A percentile compares a stretch with the other conserved stretches of the same genome.
These are phyloP conservation scores for Fraxinus excelsior DNA, from an alignment of 257 asterid genomes.

Conservation along the genomic window DNA sequence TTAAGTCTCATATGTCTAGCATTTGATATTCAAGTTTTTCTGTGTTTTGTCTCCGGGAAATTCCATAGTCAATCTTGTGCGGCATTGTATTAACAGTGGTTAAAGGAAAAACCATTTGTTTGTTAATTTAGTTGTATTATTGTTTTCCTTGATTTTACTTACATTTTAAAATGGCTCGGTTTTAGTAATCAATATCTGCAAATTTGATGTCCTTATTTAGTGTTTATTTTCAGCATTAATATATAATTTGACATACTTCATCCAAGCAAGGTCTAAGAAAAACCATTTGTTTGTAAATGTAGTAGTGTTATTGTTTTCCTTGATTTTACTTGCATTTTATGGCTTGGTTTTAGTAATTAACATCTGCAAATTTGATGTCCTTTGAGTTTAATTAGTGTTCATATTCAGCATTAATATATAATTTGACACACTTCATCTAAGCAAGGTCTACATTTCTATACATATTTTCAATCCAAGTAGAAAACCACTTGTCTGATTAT, in stretches of 20 bases:
- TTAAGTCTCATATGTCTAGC: neutral
- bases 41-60: neutral
- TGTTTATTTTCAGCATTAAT: neutral
- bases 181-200: slow-evolving; percentile 4
- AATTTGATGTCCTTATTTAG: slow-evolving; percentile 2
- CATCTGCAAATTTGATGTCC: slow-evolving; percentile 1
- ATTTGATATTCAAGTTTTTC: neutral
- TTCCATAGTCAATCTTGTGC: neutral
- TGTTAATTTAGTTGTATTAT: neutral
- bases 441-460: neutral
- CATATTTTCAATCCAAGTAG: neutral
- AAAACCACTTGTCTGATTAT: neutral
- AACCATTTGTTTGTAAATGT: neutral
- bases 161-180: neutral
- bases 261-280: neutral
- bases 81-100: neutral
- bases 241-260: neutral
- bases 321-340: neutral
- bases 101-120: neutral
- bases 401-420: neutral
- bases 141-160: neutral
- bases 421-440: slow-evolving; percentile 12
- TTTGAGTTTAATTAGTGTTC: neutral
- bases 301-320: neutral
- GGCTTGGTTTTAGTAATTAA: neutral